phyloP scores from a whole-genome alignment of 495 filamentous ascomycete species.

The Annulohypoxylon moriforme region DNA sequence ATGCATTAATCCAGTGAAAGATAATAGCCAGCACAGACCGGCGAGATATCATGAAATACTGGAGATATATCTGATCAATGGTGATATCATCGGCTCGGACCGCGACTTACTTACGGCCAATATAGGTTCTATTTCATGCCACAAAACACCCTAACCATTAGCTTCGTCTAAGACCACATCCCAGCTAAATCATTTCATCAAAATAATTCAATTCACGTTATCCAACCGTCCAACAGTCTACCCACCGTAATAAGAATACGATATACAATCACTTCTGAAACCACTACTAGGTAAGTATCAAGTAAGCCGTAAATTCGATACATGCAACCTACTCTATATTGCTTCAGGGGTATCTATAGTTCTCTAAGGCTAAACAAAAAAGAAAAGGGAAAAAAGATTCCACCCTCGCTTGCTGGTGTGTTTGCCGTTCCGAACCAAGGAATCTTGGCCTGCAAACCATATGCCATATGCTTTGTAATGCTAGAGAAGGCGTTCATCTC shows the following conservation, averaged over 20 bases:
- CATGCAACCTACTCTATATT: conserved; percentile 28
- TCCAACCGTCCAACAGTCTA: neutral
- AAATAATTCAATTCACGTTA: neutral
- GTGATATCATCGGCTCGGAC: neutral
- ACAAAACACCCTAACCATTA: neutral
- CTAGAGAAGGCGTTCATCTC: conserved; percentile 1
- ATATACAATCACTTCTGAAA: neutral
- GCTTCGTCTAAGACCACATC: neutral
- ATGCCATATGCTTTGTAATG: conserved; percentile 25
- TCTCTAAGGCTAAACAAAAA: conserved; percentile 13
- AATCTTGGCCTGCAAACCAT: neutral
- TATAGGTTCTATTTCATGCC: neutral
- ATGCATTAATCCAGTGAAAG: no score
- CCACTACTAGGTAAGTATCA: neutral
- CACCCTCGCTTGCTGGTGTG: neutral
- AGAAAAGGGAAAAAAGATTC: conserved; percentile 8
- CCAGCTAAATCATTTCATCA: neutral
- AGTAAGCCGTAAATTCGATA: conserved; percentile 29
- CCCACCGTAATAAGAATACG: neutral
- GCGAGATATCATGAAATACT: no score
- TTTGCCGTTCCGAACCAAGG: conserved; percentile 20
- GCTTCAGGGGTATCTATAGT: conserved; percentile 42
- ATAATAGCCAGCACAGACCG: no score
- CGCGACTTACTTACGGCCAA: neutral
- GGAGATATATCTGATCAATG: neutral